Conservation (phyloP, 768 basidiomycete genomes). For the Lactarius deliciosus region DNA sequence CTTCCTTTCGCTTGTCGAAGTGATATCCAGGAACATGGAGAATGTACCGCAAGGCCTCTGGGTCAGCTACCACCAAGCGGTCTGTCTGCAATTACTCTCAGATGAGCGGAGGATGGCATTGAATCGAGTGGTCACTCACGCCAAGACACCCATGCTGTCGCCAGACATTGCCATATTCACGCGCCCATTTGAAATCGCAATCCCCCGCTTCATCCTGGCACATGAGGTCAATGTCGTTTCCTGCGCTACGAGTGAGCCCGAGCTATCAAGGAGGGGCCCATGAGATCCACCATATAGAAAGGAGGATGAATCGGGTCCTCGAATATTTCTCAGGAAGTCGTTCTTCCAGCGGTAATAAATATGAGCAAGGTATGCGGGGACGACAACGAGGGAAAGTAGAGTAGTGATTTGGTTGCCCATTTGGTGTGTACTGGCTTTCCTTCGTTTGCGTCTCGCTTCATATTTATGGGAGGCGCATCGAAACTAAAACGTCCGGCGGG, state of each 20-base stretch:
- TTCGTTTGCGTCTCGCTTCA: too few species aligned
- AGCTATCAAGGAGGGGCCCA: too few species aligned
- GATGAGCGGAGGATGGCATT: not conserved
- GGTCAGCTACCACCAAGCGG: not conserved
- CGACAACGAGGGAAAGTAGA: not conserved
- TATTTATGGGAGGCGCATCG: too few species aligned
- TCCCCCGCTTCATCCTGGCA: constrained; percentile 25
- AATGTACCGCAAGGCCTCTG: constrained; percentile 34
- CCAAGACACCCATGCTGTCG: constrained; percentile 29
- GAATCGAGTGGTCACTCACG: constrained; percentile 23
- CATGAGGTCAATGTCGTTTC: too few species aligned
- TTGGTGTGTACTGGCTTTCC: too few species aligned
- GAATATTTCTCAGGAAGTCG: not conserved
- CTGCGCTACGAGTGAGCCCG: too few species aligned
- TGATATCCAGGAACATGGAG: constrained; percentile 34
- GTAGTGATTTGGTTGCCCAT: too few species aligned
- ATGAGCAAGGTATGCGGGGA: not conserved
- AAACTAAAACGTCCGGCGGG: too few species aligned
- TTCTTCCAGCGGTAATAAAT: not conserved
- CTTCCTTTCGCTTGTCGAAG: constrained; percentile 23
- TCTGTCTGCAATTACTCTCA: constrained; percentile 23
- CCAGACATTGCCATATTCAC: constrained; percentile 31
- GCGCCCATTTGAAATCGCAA: constrained; percentile 25
- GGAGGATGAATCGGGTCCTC: not conserved
- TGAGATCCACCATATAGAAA: too few species aligned